phyloP scores from a whole-genome alignment of 2,329 filamentous ascomycete species.

The Diaporthe destruens region DNA sequence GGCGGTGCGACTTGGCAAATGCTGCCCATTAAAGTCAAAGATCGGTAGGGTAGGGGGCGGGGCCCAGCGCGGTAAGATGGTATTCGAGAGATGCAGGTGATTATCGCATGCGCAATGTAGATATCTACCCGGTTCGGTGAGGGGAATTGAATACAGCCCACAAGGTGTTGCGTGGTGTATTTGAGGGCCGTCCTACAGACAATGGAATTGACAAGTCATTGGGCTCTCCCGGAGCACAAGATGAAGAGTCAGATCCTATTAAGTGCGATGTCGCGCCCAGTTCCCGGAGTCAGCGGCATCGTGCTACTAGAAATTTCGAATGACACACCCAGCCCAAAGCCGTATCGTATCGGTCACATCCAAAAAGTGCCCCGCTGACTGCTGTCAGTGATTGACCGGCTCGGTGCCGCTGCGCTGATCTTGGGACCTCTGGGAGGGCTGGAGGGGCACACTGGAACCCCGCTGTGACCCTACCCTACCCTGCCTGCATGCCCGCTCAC shows the following conservation, averaged over 20 bases:
- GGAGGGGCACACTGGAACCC: constrained; percentile 28
- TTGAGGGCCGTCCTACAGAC: constrained; percentile 5
- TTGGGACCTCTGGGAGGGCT: neutral
- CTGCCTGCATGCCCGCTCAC: constrained; percentile 7
- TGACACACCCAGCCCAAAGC: constrained; percentile 32
- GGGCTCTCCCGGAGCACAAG: neutral
- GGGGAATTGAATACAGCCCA: neutral
- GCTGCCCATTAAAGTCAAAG: constrained; percentile 21
- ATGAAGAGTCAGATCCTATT: constrained; percentile 7
- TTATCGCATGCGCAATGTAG: constrained; percentile 20
- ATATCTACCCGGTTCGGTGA: constrained; percentile 3
- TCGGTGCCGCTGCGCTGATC: constrained; percentile 20
- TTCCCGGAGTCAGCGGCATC: constrained; percentile 21
- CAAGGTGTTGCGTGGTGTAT: neutral
- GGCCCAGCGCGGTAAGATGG: neutral
- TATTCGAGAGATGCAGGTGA: constrained; percentile 3
- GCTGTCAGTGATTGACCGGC: neutral
- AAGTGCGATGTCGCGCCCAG: constrained; percentile 15
- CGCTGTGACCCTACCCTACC: constrained; percentile 31
- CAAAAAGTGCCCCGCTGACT: constrained; percentile 29
- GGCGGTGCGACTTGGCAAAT: constrained; percentile 20
- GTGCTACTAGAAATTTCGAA: constrained; percentile 32
- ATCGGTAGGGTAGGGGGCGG: neutral
- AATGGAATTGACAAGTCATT: constrained; percentile 3
- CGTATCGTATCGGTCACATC: constrained; percentile 11